These are phyloP conservation scores for Colletotrichum noveboracense DNA, from an alignment of 2,329 filamentous ascomycete genomes.

Conservation along the genomic window DNA sequence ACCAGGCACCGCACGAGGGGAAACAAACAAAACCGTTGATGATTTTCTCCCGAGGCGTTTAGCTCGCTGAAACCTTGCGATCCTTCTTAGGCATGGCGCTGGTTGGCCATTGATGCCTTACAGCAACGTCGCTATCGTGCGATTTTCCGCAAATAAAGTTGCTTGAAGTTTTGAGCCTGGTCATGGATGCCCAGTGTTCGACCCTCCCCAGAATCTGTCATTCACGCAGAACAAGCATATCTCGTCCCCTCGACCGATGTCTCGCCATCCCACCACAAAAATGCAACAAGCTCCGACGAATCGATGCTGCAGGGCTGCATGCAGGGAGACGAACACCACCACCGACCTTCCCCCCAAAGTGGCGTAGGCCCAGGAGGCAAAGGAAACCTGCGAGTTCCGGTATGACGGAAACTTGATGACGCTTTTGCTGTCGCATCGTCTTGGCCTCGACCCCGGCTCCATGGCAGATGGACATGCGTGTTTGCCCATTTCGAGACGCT, in stretches of 20 bases:
- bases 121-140: not conserved
- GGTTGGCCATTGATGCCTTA: not conserved
- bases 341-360: not conserved
- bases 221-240: not conserved
- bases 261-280: not conserved
- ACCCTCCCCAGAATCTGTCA: not conserved
- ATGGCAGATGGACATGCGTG: not conserved
- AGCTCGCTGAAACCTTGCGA: not conserved
- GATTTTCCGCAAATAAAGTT: not conserved
- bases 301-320: not conserved
- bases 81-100: not conserved
- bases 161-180: not conserved
- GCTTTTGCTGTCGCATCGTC: conserved; percentile 7
- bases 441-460: not conserved
- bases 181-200: not conserved
- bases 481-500: not conserved
- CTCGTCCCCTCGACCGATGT: not conserved
- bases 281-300: not conserved
- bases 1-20: not conserved
- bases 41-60: not conserved
- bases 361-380: not conserved
- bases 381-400: not conserved
- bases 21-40: not conserved
- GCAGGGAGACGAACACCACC: not conserved
- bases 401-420: not conserved